Evolutionary conservation across 2,329 filamentous ascomycete species (phyloP), one percentile per base, ranked within the genome.

Genomic region (Cladophialophora psammophila): DNA sequence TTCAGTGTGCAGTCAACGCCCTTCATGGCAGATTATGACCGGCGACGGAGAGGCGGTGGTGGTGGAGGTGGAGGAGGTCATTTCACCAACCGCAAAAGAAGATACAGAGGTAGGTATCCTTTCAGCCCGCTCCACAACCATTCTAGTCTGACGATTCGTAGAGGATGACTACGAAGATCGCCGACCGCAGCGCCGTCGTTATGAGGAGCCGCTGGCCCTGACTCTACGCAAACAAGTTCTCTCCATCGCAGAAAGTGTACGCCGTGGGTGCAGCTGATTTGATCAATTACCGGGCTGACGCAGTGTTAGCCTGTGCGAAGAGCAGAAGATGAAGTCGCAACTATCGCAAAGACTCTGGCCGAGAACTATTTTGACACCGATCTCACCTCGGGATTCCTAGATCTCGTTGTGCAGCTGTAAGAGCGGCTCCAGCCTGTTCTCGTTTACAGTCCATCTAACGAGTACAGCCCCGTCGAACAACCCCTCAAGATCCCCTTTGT

Each of bases 401-500:
- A 90, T 65, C 85, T 96, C 35, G 83, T 89, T 7, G 81, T 94
- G 66, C 91, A 94, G 79, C 84, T 98, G 86, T 88, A 79, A 71
- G 85, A 74, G 50, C 34, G 31, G 50, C 40, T 34, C 31, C 5
- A 10, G 0, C 61, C n/a, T 34, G 13, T 18, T 4, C 18, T 18
- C 26, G 55, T 20, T 4, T 54, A 48, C 62, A 15, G n/a, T 42
- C 40, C 20, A 45, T 54, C 63, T 67, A 42, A 71, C 13, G 60
- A 35, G 2, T 36, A 55, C 66, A 88, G 86, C 71, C 85, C 91
- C 52, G 78, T 92, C 40, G 95, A 99, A 81, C 95, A 99, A 80
- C 95, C 95, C 0, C 90, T 99, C 79, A 98, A 98, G 84, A 96
- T 93, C n/a, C 94, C 95, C 0, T 98, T 97, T 77, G 86, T 96